Evolutionary conservation across 2,329 filamentous ascomycete species (phyloP).

Genomic region (Chaetomium sp.): DNA sequence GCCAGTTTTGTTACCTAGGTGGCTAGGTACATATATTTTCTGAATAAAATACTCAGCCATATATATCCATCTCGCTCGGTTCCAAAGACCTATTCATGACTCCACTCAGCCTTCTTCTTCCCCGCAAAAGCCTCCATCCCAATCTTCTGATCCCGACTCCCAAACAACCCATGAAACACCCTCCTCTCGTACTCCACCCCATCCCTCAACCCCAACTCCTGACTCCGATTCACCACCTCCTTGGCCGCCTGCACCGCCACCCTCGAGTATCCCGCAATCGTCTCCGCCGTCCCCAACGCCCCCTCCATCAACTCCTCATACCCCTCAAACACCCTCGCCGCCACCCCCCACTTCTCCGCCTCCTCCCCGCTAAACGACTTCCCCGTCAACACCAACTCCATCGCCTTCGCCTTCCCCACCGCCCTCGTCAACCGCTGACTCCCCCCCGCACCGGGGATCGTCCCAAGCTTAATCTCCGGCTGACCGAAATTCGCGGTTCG

Average conservation of each 20-base stretch:
- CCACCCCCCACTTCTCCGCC: conserved; percentile 85
- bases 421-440: conserved; percentile 81
- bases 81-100: conserved; percentile 53
- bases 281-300: conserved; percentile 76
- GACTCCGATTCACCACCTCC: conserved; percentile 99
- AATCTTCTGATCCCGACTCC: conserved; percentile 94
- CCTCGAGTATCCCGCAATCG: conserved; percentile 77
- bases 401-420: conserved; percentile 76
- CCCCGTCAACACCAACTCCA: conserved; percentile 87
- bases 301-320: conserved; percentile 78
- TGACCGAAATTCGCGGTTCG: conserved; percentile 85
- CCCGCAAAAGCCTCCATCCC: conserved; percentile 93
- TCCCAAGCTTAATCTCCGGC: conserved; percentile 92
- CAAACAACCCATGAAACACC: conserved; percentile 89
- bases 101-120: conserved; percentile 92
- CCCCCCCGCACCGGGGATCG: conserved; percentile 86
- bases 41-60: too few species aligned
- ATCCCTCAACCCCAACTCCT: conserved; percentile 79
- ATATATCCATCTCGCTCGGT: too few species aligned
- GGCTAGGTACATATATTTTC: too few species aligned
- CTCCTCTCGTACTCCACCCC: conserved; percentile 93
- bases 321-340: conserved; percentile 70
- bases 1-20: too few species aligned
- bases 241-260: conserved; percentile 88
- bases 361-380: conserved; percentile 77